Evolutionary conservation across 345 rosid species (phyloP), one percentile per base, ranked within the genome.

Genomic region (Kandelia obovata): DNA sequence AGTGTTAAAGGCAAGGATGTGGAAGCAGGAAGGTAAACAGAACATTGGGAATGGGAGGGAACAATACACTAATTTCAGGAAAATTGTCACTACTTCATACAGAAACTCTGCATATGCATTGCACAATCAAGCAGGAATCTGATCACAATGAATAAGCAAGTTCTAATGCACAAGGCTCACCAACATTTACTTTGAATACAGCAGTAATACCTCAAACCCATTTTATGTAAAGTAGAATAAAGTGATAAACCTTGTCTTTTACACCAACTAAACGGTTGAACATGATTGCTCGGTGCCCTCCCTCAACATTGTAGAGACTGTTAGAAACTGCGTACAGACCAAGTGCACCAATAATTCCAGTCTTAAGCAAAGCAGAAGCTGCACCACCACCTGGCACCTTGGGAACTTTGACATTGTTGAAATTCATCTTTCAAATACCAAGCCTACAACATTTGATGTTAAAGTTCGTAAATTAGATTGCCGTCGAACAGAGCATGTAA

Each of bases 371-470:
- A 62, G 87, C 73, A 53, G 91, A 80, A 28, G 78, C 57, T 7
- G 89, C 85, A 67, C 93, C 97, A 31, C 88, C 87, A 19, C 96
- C 88, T 0, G 97, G 92, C 71, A 89, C 76, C 74, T 87, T 89
- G 11, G 98, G 98, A 62, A 92, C 89, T 81, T 85, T 92, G 53
- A 87, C 84, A 65, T 89, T 90, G 20, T 77, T 79, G 80, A 82
- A 77, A 69, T 82, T 77, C 86, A 82, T 82, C 56, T 72, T 79
- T 30, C 37, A 62, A n/a, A 60, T 6, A 15, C 65, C 53, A 20
- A 8, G 59, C 59, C 59, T 56, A 27, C 59, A 23, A 56, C 16
- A 56, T 23, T 56, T 56, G 15, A 56, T 3, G 17, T 56, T 27
- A 9, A 56, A 25, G n/a, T 17, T 10, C 19, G 16, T 3, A 3